Percentiles rank a stretch among this genome's conserved stretches.
Evolutionary conservation across 78 protist species (phyloP).

Genomic region (Creolimax fragrantissima): DNA sequence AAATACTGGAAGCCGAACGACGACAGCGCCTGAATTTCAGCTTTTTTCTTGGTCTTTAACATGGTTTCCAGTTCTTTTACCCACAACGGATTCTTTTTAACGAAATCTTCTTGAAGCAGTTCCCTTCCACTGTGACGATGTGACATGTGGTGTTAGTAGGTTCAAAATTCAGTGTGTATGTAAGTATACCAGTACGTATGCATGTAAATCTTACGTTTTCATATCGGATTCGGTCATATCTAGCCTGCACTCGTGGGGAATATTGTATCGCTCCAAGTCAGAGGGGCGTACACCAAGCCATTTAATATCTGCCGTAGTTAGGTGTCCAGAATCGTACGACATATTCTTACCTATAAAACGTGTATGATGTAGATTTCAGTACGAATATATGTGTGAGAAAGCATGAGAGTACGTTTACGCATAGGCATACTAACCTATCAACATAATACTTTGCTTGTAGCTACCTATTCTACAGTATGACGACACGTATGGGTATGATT

Average conservation of each 20-base stretch:
- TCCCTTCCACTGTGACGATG: not conserved
- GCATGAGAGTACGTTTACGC: not conserved
- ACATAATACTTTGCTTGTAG: too few relatives aligned
- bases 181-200: too few relatives aligned
- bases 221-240: constrained; percentile 51
- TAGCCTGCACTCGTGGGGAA: constrained; percentile 51
- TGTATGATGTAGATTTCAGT: not conserved
- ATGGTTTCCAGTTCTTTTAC: constrained; percentile 44
- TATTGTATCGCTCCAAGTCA: constrained; percentile 36
- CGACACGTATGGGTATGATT: too few relatives aligned
- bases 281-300: constrained; percentile 68
- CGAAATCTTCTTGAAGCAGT: constrained; percentile 48
- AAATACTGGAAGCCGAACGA: constrained; percentile 58
- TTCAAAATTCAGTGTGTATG: too few relatives aligned
- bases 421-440: too few relatives aligned
- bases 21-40: constrained; percentile 61
- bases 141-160: too few relatives aligned
- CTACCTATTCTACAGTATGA: too few relatives aligned
- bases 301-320: constrained; percentile 57
- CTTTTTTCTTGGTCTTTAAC: constrained; percentile 46
- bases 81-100: constrained; percentile 22
- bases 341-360: constrained; percentile 47
- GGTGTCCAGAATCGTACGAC: constrained; percentile 52
- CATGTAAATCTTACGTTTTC: constrained; percentile 36
- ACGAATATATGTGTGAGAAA: not conserved